phyloP scores from a whole-genome alignment of 148 eudicot species.

The Oxyria digyna region DNA sequence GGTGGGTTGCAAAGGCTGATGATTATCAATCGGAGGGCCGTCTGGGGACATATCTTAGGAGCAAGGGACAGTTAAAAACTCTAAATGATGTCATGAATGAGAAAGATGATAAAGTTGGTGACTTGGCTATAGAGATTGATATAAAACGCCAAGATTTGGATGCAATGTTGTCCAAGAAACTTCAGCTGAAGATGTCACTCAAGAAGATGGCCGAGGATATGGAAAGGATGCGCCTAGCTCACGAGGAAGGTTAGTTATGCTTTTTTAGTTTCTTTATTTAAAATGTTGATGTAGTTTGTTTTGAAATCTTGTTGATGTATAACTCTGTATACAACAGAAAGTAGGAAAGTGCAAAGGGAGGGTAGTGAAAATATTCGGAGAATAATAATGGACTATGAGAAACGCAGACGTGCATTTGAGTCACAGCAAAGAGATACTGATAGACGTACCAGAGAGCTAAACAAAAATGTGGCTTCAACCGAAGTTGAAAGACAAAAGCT shows the following conservation, averaged over 20 bases:
- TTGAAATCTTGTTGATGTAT: background rate
- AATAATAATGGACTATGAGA: slow-evolving; percentile 62
- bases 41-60: slow-evolving; percentile 51
- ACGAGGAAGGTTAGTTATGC: slow-evolving; percentile 34
- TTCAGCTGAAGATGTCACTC: slow-evolving; percentile 37
- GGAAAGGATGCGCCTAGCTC: slow-evolving; percentile 40
- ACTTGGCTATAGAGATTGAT: slow-evolving; percentile 41
- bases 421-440: slow-evolving; percentile 42
- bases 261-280: background rate
- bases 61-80: slow-evolving; percentile 45
- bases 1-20: slow-evolving; percentile 70
- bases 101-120: slow-evolving; percentile 18
- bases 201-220: slow-evolving; percentile 48
- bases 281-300: background rate
- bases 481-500: slow-evolving; percentile 72
- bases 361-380: slow-evolving; percentile 45
- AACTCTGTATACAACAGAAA: slow-evolving; percentile 24
- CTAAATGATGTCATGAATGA: slow-evolving; percentile 33
- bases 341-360: slow-evolving; percentile 58
- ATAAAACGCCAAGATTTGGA: slow-evolving; percentile 28
- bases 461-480: slow-evolving; percentile 59
- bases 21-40: slow-evolving; percentile 41
- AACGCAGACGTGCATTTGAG: slow-evolving; percentile 50
- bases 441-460: slow-evolving; percentile 49
- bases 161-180: slow-evolving; percentile 38